phyloP scores from a whole-genome alignment of 225 moss, liverwort and hornwort species.

The Thuidium tamariscinum region DNA sequence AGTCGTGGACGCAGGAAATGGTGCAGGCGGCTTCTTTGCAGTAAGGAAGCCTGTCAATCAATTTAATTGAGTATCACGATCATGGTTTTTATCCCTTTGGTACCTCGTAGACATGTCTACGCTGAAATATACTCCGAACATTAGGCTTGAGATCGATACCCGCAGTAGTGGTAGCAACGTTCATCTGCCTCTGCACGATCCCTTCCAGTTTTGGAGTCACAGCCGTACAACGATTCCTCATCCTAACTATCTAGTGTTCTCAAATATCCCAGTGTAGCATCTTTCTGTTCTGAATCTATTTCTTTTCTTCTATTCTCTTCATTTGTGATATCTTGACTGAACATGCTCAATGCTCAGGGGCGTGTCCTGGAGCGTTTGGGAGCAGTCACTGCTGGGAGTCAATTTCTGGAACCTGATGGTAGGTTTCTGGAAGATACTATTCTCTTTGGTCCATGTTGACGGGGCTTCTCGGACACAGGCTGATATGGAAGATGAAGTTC shows the following conservation, averaged over 20 bases:
- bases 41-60: constrained; percentile 25
- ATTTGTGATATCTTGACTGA: not conserved
- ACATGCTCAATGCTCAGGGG: constrained; percentile 53
- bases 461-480: not conserved
- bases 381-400: constrained; percentile 82
- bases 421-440: not conserved
- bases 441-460: not conserved
- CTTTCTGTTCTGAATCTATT: not conserved
- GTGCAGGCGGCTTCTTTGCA: constrained; percentile 94
- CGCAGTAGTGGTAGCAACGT: not conserved
- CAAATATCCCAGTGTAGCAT: not conserved
- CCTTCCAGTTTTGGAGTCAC: not conserved
- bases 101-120: not conserved
- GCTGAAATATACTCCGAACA: not conserved
- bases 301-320: not conserved
- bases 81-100: not conserved
- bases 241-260: not conserved
- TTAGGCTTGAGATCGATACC: not conserved
- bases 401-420: constrained; percentile 95
- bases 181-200: not conserved
- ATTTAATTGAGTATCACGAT: not conserved
- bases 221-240: not conserved
- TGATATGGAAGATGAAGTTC: not conserved
- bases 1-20: constrained; percentile 95
- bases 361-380: constrained; percentile 76